Conservation (phyloP, 169 alveolate species). For the Cardiosporidium cionae region DNA sequence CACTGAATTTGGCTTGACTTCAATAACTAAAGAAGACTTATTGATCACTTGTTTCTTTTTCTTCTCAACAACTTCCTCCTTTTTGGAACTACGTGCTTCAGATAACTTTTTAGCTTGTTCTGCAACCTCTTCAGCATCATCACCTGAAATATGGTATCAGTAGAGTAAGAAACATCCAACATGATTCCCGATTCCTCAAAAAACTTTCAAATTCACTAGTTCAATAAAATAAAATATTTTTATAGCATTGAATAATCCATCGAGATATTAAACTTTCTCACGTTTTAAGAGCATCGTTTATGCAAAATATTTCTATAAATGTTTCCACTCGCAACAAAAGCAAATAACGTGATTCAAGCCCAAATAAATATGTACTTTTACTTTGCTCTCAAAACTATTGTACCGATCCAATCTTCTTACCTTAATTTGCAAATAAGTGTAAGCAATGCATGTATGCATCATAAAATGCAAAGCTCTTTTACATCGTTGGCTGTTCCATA, state of each 20-base stretch:
- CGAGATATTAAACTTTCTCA: background rate
- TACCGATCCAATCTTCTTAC: background rate
- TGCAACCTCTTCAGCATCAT: conserved; percentile 20
- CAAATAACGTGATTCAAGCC: no score
- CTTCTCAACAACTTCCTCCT: conserved; percentile 36
- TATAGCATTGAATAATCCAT: no score
- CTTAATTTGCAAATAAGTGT: background rate
- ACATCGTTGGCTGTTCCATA: background rate
- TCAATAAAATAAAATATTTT: no score
- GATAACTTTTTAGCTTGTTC: conserved; percentile 11
- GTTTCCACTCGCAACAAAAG: background rate
- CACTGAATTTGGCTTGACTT: conserved; percentile 63
- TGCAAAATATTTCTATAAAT: background rate
- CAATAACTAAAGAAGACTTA: conserved; percentile 66
- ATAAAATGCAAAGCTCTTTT: background rate
- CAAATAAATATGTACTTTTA: no score
- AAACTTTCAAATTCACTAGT: background rate
- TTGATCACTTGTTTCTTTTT: conserved; percentile 18
- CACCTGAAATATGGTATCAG: conserved; percentile 10
- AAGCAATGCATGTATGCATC: background rate
- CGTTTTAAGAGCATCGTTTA: background rate
- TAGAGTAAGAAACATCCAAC: background rate
- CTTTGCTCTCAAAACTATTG: background rate
- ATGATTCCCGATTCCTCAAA: background rate
- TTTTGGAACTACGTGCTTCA: conserved; percentile 12